Conservation (phyloP, 108 stramenopile genomes). For the Nitzschia sp. region DNA sequence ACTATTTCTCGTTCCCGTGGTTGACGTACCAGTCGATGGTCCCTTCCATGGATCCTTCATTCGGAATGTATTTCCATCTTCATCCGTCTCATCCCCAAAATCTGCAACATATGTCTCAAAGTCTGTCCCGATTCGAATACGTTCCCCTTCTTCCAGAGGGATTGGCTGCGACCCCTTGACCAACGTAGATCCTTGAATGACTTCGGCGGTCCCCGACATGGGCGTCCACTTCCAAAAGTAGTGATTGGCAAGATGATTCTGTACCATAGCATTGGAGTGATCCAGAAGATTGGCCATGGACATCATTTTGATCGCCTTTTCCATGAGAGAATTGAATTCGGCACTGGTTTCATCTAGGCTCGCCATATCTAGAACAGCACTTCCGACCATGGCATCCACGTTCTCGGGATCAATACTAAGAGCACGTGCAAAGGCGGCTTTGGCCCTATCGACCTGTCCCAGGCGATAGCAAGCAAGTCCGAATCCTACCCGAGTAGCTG, state of each 20-base stretch:
- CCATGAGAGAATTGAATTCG: slow-evolving; percentile 59
- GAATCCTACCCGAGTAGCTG: slow-evolving; percentile 71
- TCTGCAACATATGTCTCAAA: slow-evolving; percentile 36
- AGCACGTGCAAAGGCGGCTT: slow-evolving; percentile 78
- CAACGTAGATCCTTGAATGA: slow-evolving; percentile 52
- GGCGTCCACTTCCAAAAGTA: slow-evolving; percentile 94
- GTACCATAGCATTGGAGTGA: slow-evolving; percentile 89
- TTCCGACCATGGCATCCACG: slow-evolving; percentile 79
- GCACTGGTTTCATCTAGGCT: slow-evolving; percentile 62
- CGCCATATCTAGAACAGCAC: slow-evolving; percentile 76
- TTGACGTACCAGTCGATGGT: slow-evolving; percentile 53
- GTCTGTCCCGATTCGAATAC: slow-evolving; percentile 85
- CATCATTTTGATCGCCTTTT: slow-evolving; percentile 83
- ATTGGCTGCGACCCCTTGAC: slow-evolving; percentile 51
- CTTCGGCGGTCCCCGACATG: slow-evolving; percentile 62
- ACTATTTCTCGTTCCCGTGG: too few species aligned
- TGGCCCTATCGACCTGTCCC: slow-evolving; percentile 88
- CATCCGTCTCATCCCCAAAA: slow-evolving; percentile 35
- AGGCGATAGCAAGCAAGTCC: slow-evolving; percentile 81
- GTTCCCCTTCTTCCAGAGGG: slow-evolving; percentile 76
- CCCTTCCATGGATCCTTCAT: slow-evolving; percentile 79
- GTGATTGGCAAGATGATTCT: slow-evolving; percentile 96
- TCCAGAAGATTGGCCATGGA: slow-evolving; percentile 91
- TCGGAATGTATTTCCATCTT: slow-evolving; percentile 40
- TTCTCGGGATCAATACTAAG: slow-evolving; percentile 78